phyloP scores from a whole-genome alignment of 495 filamentous ascomycete genomes.

The Aspergillus wentii region DNA sequence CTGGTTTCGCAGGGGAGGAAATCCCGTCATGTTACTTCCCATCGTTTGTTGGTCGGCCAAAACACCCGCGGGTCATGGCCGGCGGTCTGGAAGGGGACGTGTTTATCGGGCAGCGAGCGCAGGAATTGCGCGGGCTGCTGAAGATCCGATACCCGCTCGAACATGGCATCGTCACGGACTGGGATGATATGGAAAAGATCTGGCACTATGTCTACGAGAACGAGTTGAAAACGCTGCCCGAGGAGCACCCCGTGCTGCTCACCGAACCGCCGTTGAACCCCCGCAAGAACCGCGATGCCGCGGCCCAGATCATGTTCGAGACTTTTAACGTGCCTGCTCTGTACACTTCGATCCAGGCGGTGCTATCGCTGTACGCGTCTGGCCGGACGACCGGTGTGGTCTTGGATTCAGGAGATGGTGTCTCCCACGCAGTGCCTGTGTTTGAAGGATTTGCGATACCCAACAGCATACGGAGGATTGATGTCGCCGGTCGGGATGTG shows the following conservation, averaged over 20 bases:
- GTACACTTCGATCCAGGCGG: slow-evolving; percentile 95
- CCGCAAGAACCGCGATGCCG: slow-evolving; percentile 89
- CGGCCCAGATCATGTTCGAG: slow-evolving; percentile 97
- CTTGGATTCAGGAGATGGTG: slow-evolving; percentile 90
- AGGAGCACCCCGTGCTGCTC: slow-evolving; percentile 96
- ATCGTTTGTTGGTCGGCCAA: slow-evolving; percentile 96
- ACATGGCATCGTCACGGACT: slow-evolving; percentile 98
- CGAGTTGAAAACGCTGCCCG: slow-evolving; percentile 88
- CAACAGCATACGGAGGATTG: slow-evolving; percentile 88
- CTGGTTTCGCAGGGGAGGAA: slow-evolving; percentile 94
- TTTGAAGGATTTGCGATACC: slow-evolving; percentile 98
- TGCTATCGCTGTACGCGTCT: slow-evolving; percentile 92
- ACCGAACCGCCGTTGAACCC: slow-evolving; percentile 98
- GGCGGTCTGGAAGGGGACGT: slow-evolving; percentile 95
- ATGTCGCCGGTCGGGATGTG: slow-evolving; percentile 96
- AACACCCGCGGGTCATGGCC: slow-evolving; percentile 92
- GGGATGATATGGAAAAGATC: slow-evolving; percentile 99
- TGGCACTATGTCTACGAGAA: slow-evolving; percentile 86
- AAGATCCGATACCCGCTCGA: slow-evolving; percentile 95
- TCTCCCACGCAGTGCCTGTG: slow-evolving; percentile 95
- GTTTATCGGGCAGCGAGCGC: slow-evolving; percentile 91
- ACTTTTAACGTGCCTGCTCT: slow-evolving; percentile 97
- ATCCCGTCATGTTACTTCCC: slow-evolving; percentile 94
- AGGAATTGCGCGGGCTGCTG: slow-evolving; percentile 86
- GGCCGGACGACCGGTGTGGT: slow-evolving; percentile 96